A percentile compares a stretch with the other conserved stretches of the same genome.
phyloP scores from a whole-genome alignment of 2,329 filamentous ascomycete genomes.

The Ophiostoma sp. region DNA sequence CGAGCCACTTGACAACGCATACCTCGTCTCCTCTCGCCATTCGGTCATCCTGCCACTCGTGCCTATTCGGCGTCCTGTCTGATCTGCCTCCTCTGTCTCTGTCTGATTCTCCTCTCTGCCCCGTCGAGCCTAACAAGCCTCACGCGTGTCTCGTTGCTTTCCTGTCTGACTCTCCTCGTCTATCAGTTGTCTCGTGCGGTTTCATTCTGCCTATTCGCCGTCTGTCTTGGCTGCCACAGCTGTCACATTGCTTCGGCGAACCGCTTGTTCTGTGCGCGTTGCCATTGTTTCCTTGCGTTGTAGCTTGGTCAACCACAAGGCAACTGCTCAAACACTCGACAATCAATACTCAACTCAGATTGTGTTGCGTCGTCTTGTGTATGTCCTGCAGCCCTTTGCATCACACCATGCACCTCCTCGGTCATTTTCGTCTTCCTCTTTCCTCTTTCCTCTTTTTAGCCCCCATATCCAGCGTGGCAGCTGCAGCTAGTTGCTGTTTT shows the following conservation, averaged over 20 bases:
- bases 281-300: not conserved
- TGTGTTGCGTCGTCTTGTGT: not conserved
- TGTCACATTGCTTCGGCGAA: slow-evolving; percentile 1
- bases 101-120: not conserved
- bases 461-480: no score
- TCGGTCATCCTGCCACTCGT: not conserved
- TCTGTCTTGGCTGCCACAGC: slow-evolving; percentile 6
- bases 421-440: not conserved
- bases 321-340: not conserved
- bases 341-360: no score
- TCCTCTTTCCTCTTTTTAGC: slow-evolving; percentile 3
- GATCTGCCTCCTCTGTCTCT: not conserved
- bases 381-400: slow-evolving; percentile 10
- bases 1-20: slow-evolving; percentile 12
- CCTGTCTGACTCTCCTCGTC: slow-evolving; percentile 3
- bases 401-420: not conserved
- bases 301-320: not conserved
- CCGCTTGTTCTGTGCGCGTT: not conserved
- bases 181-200: slow-evolving; percentile 4
- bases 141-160: no score
- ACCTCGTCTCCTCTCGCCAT: not conserved
- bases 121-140: no score
- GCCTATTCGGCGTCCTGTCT: not conserved
- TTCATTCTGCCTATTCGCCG: not conserved
- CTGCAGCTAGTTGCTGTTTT: no score